These are phyloP conservation scores for Schizothecium vesticola DNA, from an alignment of 495 filamentous ascomycete species.

Conservation along the genomic window DNA sequence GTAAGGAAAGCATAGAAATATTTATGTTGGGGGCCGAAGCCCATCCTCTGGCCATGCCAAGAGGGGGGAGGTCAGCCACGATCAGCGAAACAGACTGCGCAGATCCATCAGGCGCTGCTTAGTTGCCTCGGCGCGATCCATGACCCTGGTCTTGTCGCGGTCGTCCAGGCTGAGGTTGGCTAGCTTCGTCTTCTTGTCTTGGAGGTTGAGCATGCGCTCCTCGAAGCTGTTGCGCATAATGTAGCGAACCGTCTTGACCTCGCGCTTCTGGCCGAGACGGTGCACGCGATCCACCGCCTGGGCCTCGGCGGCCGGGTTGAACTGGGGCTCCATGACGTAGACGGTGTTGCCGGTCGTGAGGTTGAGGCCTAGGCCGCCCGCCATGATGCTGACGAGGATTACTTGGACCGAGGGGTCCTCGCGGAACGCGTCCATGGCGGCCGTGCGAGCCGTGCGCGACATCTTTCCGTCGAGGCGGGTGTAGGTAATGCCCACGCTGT, in stretches of 20 bases:
- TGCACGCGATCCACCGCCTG: constrained; percentile 95
- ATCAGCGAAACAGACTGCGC: constrained; percentile 71
- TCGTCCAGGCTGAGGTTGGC: constrained; percentile 80
- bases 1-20: not conserved
- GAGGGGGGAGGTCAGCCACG: no score
- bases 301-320: constrained; percentile 89
- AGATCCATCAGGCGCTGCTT: constrained; percentile 75
- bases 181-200: constrained; percentile 83
- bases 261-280: constrained; percentile 80
- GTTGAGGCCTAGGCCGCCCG: constrained; percentile 89
- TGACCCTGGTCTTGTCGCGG: constrained; percentile 43
- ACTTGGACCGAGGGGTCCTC: constrained; percentile 66
- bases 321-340: constrained; percentile 97
- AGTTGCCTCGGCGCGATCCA: constrained; percentile 68
- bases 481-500: constrained; percentile 58
- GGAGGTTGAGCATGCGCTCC: constrained; percentile 84
- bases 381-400: constrained; percentile 86
- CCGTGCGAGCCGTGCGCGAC: constrained; percentile 61
- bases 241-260: constrained; percentile 74
- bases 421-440: constrained; percentile 69
- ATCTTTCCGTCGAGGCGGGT: constrained; percentile 88
- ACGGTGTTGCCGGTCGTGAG: constrained; percentile 78
- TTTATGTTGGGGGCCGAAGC: not conserved
- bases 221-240: constrained; percentile 90
- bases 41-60: not conserved